Conservation (phyloP, 2,329 filamentous ascomycete genomes). For the Neopestalotiopsis sp. region DNA sequence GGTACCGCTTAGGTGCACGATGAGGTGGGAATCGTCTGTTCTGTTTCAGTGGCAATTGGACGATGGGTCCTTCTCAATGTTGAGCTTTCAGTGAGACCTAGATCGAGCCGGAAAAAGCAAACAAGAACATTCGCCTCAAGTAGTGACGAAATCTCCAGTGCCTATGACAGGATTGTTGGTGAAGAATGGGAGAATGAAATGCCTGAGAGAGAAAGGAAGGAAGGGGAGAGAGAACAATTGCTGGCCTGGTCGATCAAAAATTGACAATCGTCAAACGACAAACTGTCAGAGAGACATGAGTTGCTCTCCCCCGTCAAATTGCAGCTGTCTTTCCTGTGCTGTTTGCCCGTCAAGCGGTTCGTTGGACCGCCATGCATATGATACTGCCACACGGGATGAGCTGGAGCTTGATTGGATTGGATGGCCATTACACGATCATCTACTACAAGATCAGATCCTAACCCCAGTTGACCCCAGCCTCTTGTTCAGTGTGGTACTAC, state of each 20-base stretch:
- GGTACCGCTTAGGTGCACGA: not conserved
- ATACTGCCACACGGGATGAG: not conserved
- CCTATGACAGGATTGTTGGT: not conserved
- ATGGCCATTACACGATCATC: slow-evolving; percentile 4
- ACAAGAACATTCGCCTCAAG: not conserved
- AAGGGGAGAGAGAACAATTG: not conserved
- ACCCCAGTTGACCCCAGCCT: not conserved
- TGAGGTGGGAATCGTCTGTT: not conserved
- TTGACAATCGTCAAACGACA: not conserved
- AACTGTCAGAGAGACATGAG: not conserved
- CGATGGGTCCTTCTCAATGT: not conserved
- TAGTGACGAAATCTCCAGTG: not conserved
- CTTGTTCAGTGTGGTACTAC: not conserved
- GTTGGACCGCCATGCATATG: slow-evolving; percentile 17
- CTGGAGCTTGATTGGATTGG: slow-evolving; percentile 1
- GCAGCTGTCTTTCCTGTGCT: not conserved
- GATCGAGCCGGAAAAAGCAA: not conserved
- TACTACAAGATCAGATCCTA: not conserved
- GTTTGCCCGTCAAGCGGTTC: not conserved
- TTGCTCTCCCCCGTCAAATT: too few species aligned
- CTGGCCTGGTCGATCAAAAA: not conserved
- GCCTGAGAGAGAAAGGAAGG: not conserved
- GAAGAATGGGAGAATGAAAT: not conserved
- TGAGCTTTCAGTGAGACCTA: not conserved
- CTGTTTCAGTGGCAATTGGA: not conserved